Base-by-base conservation (phyloP, 495 filamentous ascomycete species). In the Emericellopsis terricola region DNA sequence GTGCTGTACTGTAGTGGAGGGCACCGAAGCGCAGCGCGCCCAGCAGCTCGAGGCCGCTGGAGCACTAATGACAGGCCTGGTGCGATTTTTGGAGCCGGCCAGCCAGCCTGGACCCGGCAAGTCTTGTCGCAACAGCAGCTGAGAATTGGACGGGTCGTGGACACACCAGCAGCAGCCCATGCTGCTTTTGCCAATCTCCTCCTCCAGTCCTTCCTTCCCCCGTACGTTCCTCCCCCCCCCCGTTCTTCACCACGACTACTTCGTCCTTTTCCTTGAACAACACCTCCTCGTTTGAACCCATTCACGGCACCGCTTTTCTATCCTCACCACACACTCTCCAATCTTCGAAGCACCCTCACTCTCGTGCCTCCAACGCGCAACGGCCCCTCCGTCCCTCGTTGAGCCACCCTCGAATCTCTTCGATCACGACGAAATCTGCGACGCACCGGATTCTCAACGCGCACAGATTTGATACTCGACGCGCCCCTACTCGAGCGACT, bases 251-350 rank as follows among this genome's bases (percentile, higher is more conserved):
- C n/a, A n/a, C n/a, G n/a, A n/a, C n/a, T n/a, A n/a, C n/a, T n/a
- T n/a, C n/a, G n/a, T n/a, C n/a, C n/a, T n/a, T n/a, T n/a, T n/a
- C n/a, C n/a, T n/a, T n/a, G n/a, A n/a, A n/a, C n/a, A n/a, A n/a
- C n/a, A n/a, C n/a, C n/a, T n/a, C n/a, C n/a, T n/a, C n/a, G n/a
- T n/a, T n/a, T n/a, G n/a, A n/a, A n/a, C n/a, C n/a, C n/a, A n/a
- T n/a, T n/a, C n/a, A n/a, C n/a, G 28, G 18, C n/a, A 8, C 31
- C 26, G 27, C 39, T 26, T 32, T 33, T 19, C 27, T 27, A 19
- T 26, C 51, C 54, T 57, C 46, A 59, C 60, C 55, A 18, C 31
- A 33, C 29, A 18, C 31, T 18, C 30, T 33, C 31, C 19, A 7
- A 19, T 10, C n/a, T n/a, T n/a, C n/a, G n/a, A n/a, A n/a, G n/a